Base-by-base conservation (phyloP, 495 filamentous ascomycete genomes). In the Xylaria scruposa region DNA sequence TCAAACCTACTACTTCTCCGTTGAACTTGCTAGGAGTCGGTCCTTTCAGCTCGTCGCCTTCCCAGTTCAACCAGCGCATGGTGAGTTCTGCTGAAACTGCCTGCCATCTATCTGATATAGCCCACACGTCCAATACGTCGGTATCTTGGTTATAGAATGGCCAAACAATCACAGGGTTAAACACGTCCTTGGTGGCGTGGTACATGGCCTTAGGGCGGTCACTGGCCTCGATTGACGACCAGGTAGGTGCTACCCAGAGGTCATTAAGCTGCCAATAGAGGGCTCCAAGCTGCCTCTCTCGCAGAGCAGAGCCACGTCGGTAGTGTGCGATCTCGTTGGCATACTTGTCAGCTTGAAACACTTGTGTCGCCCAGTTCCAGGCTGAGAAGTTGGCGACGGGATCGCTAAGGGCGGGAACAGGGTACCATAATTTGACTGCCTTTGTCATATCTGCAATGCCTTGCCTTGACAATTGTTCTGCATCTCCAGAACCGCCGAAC, bases 231-330 rank as follows among this genome's bases (percentile, higher is more conserved):
- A 90, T 88, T 0, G 88, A 81, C 69, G 90, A 88, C 90, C 90
- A 92, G 0, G 89, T 88, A 0, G 90, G 90, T 9, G 89, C 90
- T 75, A 90, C 88, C 90, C 90, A 91, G 74, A 91, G 88, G 78
- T 91, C 90, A 71, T 92, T 88, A 1, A 92, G 80, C 76, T 92
- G 90, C 90, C 90, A 92, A 76, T 92, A 92, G 9, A 92, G 76
- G 6, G 85, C 85, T 0, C 90, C 90, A 1, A 91, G 81, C 75
- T 91, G 89, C 4, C 87, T 83, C 58, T 91, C 84, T 0, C 87
- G 88, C 75, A 84, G 77, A 1, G 89, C 89, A 53, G 86, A 88
- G 8, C 90, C 90, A 26, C 88, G 83, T 6, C 90, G 89, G 74
- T 92, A 91, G 81, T 88, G 91, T 58, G 88, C 85, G 46, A 91